Evolutionary conservation across 768 basidiomycete species (phyloP).

Genomic region (Serendipita indica): DNA sequence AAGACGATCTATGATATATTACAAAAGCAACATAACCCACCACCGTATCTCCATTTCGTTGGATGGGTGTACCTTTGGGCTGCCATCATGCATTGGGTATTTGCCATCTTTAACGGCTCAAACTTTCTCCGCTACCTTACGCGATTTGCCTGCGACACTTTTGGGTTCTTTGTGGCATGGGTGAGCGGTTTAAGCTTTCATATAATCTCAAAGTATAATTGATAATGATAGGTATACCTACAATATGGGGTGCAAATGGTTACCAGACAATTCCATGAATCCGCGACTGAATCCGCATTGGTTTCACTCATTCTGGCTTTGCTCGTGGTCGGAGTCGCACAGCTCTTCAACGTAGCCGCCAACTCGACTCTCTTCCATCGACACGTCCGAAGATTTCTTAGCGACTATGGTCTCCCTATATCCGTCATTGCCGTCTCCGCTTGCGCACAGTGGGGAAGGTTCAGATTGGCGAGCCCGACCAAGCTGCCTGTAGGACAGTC

Average conservation of each 20-base stretch:
- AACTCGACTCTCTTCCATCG: conserved; percentile 53
- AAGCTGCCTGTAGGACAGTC: conserved; percentile 57
- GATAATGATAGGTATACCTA: conserved; percentile 36
- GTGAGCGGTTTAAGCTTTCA: conserved; percentile 22
- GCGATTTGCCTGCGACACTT: conserved; percentile 80
- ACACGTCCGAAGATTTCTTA: conserved; percentile 56
- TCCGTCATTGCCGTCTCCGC: conserved; percentile 60
- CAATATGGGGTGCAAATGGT: conserved; percentile 82
- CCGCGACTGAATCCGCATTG: conserved; percentile 30
- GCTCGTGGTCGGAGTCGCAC: conserved; percentile 59
- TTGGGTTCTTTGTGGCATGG: conserved; percentile 86
- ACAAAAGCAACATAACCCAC: conserved; percentile 38
- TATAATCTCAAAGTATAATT: background rate
- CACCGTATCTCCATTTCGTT: conserved; percentile 70
- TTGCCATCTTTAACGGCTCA: conserved; percentile 66
- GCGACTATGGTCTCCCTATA: conserved; percentile 87
- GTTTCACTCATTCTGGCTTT: conserved; percentile 61
- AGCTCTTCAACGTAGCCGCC: conserved; percentile 56
- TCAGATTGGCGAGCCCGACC: conserved; percentile 41
- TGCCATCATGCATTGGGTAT: conserved; percentile 58
- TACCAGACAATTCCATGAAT: conserved; percentile 47
- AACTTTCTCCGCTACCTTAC: conserved; percentile 80
- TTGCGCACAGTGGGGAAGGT: conserved; percentile 77
- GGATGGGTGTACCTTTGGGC: conserved; percentile 92
- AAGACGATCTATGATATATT: conserved; percentile 76